These are phyloP conservation scores for Rhizopogon salebrosus DNA, from an alignment of 768 basidiomycete genomes.

Conservation along the genomic window DNA sequence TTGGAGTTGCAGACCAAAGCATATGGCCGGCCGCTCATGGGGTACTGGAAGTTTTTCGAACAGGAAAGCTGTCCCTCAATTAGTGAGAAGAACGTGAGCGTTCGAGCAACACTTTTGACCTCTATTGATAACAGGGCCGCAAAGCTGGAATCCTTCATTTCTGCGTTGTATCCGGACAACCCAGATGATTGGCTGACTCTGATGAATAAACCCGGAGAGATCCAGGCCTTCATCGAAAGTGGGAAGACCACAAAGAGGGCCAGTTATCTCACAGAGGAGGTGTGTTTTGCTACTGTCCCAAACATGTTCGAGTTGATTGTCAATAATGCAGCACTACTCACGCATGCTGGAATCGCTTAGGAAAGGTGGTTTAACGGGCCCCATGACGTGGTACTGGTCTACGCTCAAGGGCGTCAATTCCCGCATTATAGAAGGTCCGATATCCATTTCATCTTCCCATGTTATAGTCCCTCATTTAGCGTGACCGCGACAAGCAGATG, in stretches of 20 bases:
- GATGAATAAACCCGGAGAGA: conserved; percentile 29
- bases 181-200: conserved; percentile 30
- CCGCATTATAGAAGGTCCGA: conserved; percentile 24
- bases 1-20: conserved; percentile 20
- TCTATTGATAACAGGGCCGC: not conserved
- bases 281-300: conserved; percentile 4
- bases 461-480: not conserved
- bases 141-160: conserved; percentile 37
- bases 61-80: conserved; percentile 24
- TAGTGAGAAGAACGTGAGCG: conserved; percentile 31
- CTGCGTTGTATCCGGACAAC: conserved; percentile 29
- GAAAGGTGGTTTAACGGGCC: conserved; percentile 26
- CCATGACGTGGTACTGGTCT: conserved; percentile 35
- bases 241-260: conserved; percentile 15
- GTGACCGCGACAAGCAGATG: conserved; percentile 6
- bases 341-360: conserved; percentile 22
- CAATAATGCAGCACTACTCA: conserved; percentile 22
- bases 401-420: conserved; percentile 23
- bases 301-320: conserved; percentile 1
- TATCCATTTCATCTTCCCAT: not conserved
- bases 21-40: conserved; percentile 35
- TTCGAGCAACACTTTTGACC: not conserved
- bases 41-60: conserved; percentile 38
- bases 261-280: conserved; percentile 30
- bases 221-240: conserved; percentile 26